Conservation (phyloP, 2,329 filamentous ascomycete species). For the Trichoderma endophyticum region DNA sequence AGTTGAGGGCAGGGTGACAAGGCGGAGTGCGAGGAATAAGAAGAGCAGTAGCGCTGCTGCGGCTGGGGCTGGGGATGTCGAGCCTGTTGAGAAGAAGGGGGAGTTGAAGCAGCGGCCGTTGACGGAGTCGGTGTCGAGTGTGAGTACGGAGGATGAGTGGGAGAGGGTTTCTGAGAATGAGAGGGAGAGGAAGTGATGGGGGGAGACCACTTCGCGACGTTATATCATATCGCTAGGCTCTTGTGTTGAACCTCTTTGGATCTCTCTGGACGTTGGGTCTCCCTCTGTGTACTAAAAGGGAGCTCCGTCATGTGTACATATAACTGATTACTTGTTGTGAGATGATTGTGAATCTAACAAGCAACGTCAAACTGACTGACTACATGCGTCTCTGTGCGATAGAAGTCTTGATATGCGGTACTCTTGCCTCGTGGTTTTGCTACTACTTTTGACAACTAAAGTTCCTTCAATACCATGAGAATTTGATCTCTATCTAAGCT, state of each 20-base stretch:
- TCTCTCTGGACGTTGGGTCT: not conserved
- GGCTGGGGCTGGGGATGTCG: conserved; percentile 36
- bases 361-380: not conserved
- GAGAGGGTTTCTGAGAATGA: conserved; percentile 77
- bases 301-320: not conserved
- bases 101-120: conserved; percentile 47
- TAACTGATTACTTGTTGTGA: not conserved
- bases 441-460: not conserved
- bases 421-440: not conserved
- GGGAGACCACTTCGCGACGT: not conserved
- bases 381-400: not conserved
- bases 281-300: not conserved
- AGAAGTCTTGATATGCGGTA: not conserved
- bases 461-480: not conserved
- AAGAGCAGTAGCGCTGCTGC: conserved; percentile 18
- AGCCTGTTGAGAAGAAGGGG: conserved; percentile 41
- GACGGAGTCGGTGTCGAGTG: conserved; percentile 51
- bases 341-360: not conserved
- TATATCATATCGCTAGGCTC: not conserved
- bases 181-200: conserved; percentile 27
- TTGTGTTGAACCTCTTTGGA: not conserved
- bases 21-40: conserved; percentile 20
- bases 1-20: conserved; percentile 37
- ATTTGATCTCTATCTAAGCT: not conserved
- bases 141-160: conserved; percentile 94